phyloP scores from a whole-genome alignment of 2,329 filamentous ascomycete genomes.

The Paramyrothecium roridum region DNA sequence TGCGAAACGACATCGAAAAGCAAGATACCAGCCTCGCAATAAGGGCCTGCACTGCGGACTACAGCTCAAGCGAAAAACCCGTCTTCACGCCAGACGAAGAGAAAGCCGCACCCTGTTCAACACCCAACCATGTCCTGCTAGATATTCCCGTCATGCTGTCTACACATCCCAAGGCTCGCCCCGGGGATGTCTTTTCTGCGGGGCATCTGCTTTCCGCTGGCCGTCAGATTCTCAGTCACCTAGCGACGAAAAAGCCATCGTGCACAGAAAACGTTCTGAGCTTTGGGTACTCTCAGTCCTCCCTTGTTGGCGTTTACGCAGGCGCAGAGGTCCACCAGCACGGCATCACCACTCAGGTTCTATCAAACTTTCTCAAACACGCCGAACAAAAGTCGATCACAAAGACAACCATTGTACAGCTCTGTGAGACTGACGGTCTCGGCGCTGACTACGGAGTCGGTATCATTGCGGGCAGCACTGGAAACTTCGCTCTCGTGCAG shows the following conservation, averaged over 20 bases:
- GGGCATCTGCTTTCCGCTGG: conserved; percentile 2
- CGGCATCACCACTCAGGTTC: conserved; percentile 10
- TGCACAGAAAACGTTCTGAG: conserved; percentile 9
- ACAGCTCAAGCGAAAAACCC: neutral
- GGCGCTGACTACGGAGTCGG: conserved; percentile 23
- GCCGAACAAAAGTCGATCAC: conserved; percentile 8
- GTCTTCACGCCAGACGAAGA: neutral
- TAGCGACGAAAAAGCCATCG: conserved; percentile 6
- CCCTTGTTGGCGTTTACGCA: conserved; percentile 14
- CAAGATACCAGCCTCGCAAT: neutral
- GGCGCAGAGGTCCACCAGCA: conserved; percentile 17
- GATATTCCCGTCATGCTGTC: neutral
- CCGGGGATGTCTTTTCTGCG: neutral
- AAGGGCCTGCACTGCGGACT: neutral
- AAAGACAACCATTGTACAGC: conserved; percentile 17
- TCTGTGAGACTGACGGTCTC: conserved; percentile 18
- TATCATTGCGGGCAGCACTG: conserved; percentile 17
- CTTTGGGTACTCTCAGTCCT: conserved; percentile 11
- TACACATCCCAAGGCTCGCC: neutral
- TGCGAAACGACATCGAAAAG: neutral
- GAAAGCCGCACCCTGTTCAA: conserved; percentile 2
- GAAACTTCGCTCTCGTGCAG: conserved; percentile 22
- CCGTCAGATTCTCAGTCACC: conserved; percentile 2
- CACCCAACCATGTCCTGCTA: conserved; percentile 3
- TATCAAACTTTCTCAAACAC: conserved; percentile 10